Conservation (phyloP, 331 rosid genomes). For the Quercus phellos region DNA sequence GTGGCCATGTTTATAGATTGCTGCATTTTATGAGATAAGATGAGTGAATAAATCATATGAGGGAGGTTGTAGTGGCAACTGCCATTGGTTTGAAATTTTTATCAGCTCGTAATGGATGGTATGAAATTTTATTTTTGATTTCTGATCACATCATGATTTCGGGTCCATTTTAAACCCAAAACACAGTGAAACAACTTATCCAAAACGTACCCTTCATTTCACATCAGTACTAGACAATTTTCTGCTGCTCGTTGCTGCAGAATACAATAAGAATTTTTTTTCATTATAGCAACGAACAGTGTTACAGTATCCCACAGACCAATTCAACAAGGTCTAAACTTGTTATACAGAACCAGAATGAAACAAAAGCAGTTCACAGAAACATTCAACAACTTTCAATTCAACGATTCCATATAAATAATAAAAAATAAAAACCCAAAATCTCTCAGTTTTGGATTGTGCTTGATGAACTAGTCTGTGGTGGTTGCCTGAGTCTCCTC, state of each 20-base stretch:
- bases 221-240: too few species aligned
- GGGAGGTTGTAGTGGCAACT: neutral
- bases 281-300: too few species aligned
- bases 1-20: neutral
- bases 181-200: too few species aligned
- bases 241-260: too few species aligned
- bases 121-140: neutral
- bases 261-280: too few species aligned
- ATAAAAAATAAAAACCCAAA: neutral
- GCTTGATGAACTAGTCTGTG: constrained; percentile 10
- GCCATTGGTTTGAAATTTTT: neutral
- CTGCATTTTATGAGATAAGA: neutral
- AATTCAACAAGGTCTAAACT: too few species aligned
- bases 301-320: too few species aligned
- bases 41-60: too few species aligned
- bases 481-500: constrained; percentile 40
- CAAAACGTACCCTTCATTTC: too few species aligned
- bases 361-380: neutral
- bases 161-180: neutral
- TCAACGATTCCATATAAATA: neutral
- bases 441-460: constrained; percentile 6
- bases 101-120: neutral
- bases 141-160: neutral
- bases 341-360: too few species aligned
- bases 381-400: neutral